These are phyloP conservation scores for Diplodia mutila DNA, from an alignment of 2,329 filamentous ascomycete species.

Conservation along the genomic window DNA sequence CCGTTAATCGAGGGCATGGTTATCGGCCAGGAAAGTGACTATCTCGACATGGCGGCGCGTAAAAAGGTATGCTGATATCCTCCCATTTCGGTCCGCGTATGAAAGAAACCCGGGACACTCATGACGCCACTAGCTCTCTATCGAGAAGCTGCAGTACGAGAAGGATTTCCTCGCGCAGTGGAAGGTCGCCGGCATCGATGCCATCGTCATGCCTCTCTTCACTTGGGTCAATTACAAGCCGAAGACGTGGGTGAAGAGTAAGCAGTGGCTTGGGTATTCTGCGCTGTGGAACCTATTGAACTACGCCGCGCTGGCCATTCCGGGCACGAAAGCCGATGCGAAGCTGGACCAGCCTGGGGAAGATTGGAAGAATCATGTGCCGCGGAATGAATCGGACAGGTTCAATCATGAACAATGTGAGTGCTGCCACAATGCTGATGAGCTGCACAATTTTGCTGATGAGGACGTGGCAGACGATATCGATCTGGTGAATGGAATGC, in stretches of 20 bases:
- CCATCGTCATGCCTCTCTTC: conserved; percentile 28
- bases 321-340: conserved; percentile 16
- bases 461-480: conserved; percentile 26
- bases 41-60: conserved; percentile 26
- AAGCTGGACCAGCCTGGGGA: conserved; percentile 16
- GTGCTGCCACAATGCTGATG: background rate
- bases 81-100: background rate
- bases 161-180: conserved; percentile 26
- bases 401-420: conserved; percentile 27
- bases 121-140: conserved; percentile 19
- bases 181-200: conserved; percentile 27
- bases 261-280: conserved; percentile 37
- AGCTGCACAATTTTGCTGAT: background rate
- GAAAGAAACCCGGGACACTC: no score
- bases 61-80: conserved; percentile 20
- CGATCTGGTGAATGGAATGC: conserved; percentile 30
- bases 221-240: conserved; percentile 30
- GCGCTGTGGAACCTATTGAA: conserved; percentile 38
- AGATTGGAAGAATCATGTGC: background rate
- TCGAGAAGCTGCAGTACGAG: conserved; percentile 24
- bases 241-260: conserved; percentile 31
- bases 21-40: conserved; percentile 28
- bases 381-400: conserved; percentile 18
- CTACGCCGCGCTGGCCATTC: conserved; percentile 27
- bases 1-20: conserved; percentile 33